Evolutionary conservation across 352 stramenopile genomes (phyloP).

Genomic region (Phytophthora pinifolia): DNA sequence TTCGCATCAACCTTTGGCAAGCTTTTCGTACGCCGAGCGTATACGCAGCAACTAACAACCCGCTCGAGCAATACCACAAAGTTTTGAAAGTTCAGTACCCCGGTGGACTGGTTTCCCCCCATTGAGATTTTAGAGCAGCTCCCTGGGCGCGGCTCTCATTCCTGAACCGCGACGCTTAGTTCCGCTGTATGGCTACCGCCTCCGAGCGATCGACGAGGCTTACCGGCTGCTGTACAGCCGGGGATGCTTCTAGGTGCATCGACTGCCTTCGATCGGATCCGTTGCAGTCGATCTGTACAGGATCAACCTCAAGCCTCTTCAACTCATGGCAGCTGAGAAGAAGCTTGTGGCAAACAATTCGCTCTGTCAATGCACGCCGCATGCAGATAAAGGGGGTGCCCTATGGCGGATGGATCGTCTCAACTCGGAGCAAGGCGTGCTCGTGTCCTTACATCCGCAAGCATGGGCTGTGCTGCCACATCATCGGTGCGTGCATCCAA

Average conservation of each 20-base stretch:
- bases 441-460: conserved; percentile 4
- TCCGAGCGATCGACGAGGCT: conserved; percentile 1
- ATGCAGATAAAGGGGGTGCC: conserved; percentile 1
- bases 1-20: neutral
- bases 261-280: neutral
- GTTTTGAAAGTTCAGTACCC: neutral
- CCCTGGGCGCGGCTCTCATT: neutral
- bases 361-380: neutral
- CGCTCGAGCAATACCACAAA: conserved; percentile 7
- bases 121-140: conserved; percentile 3
- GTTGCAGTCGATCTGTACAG: conserved; percentile 7
- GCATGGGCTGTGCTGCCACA: neutral
- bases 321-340: conserved; percentile 5
- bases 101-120: neutral
- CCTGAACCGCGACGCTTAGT: neutral
- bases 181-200: neutral
- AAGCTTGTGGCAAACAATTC: neutral
- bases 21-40: neutral
- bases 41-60: conserved; percentile 4
- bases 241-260: conserved; percentile 1
- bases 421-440: conserved; percentile 5
- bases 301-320: neutral
- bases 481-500: neutral
- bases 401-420: neutral
- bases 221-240: neutral